Evolutionary conservation across 495 filamentous ascomycete genomes (phyloP).

Genomic region (Clohesyomyces aquaticus): DNA sequence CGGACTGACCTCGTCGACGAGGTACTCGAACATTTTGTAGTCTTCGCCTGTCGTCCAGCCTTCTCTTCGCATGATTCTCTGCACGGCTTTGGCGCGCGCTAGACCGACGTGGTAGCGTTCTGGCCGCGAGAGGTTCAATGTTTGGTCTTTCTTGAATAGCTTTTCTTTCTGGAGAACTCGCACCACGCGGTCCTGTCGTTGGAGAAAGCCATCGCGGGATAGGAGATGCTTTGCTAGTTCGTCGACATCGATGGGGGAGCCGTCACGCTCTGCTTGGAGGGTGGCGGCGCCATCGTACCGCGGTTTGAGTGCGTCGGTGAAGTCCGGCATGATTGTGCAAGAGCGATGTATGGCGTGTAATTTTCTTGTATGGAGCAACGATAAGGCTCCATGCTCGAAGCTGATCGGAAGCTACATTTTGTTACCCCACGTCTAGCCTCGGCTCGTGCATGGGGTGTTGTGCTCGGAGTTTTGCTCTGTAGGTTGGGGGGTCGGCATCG

Average conservation of each 20-base stretch:
- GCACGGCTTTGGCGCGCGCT: conserved; percentile 53
- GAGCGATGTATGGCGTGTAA: background rate
- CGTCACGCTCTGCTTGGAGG: conserved; percentile 48
- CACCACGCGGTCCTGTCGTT: conserved; percentile 51
- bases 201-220: conserved; percentile 49
- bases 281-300: conserved; percentile 48
- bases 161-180: conserved; percentile 48
- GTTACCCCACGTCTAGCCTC: conserved; percentile 11
- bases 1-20: conserved; percentile 55
- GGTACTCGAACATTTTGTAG: conserved; percentile 53
- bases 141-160: conserved; percentile 51
- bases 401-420: conserved; percentile 7
- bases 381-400: background rate
- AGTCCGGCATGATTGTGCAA: conserved; percentile 49
- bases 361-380: background rate
- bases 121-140: conserved; percentile 53
- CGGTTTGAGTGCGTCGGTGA: conserved; percentile 53
- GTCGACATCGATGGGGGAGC: conserved; percentile 47
- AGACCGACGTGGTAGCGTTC: conserved; percentile 55
- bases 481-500: background rate
- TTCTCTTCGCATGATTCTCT: conserved; percentile 49
- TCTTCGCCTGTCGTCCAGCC: conserved; percentile 52
- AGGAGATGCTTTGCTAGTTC: conserved; percentile 52
- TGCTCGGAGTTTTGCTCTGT: background rate
- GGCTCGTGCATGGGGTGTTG: conserved; percentile 6